Percentiles rank a stretch among this genome's conserved stretches.
Conservation (phyloP, 768 basidiomycete genomes). For the Macrolepiota dolichaula region DNA sequence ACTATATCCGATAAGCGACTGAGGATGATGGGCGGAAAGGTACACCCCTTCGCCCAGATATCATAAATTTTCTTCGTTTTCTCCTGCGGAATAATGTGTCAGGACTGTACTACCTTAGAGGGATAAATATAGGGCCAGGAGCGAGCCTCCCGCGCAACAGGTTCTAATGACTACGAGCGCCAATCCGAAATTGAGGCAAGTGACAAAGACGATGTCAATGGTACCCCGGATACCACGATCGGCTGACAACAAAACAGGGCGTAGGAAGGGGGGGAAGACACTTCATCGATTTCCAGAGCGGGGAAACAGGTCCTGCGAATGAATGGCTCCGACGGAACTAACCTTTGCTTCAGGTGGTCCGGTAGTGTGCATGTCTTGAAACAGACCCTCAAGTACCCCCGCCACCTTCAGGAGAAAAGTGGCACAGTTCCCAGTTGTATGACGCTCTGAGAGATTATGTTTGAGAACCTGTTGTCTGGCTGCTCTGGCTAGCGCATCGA, state of each 20-base stretch:
- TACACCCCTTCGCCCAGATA: conserved; percentile 91
- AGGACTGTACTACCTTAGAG: conserved; percentile 27
- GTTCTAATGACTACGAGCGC: conserved; percentile 7
- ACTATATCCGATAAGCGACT: conserved; percentile 69
- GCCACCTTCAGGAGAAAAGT: conserved; percentile 89
- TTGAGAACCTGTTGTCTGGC: conserved; percentile 70
- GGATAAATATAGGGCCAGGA: not conserved
- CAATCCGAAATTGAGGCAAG: conserved; percentile 20
- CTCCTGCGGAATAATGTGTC: conserved; percentile 65
- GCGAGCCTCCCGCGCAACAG: conserved; percentile 9
- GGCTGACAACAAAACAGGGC: not conserved
- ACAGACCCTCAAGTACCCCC: conserved; percentile 84
- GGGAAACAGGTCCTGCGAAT: not conserved
- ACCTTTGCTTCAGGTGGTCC: conserved; percentile 80
- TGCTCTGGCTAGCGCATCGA: conserved; percentile 89
- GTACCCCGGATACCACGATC: not conserved
- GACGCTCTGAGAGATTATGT: conserved; percentile 49
- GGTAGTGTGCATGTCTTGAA: conserved; percentile 75
- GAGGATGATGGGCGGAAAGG: conserved; percentile 79
- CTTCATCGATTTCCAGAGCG: not conserved
- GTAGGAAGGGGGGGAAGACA: not conserved
- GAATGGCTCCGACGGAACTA: conserved; percentile 37
- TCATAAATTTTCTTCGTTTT: conserved; percentile 97
- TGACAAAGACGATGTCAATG: not conserved
- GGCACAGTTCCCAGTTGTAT: conserved; percentile 65